Conservation (phyloP, 495 filamentous ascomycete genomes). For the Daldinia concentrica region DNA sequence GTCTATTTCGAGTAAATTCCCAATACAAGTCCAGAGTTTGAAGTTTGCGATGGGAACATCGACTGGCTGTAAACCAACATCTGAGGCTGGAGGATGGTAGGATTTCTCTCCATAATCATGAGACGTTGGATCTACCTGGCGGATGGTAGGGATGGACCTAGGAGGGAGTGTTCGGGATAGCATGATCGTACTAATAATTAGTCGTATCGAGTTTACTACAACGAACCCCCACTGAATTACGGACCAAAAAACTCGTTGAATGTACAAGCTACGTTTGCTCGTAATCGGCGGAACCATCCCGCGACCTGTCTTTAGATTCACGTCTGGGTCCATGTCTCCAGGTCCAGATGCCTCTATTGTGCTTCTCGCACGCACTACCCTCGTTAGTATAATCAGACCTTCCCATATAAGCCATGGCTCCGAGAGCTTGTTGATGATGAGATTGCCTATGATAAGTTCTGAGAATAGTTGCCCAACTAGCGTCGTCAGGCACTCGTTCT, state of each 20-base stretch:
- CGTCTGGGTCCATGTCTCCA: slow-evolving; percentile 34
- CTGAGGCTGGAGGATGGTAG: slow-evolving; percentile 15
- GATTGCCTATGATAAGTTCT: slow-evolving; percentile 82
- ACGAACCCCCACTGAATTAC: slow-evolving; percentile 75
- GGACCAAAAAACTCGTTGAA: slow-evolving; percentile 69
- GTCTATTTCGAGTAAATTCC: slow-evolving; percentile 73
- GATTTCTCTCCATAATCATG: slow-evolving; percentile 21
- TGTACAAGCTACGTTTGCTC: slow-evolving; percentile 51
- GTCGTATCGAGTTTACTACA: slow-evolving; percentile 69
- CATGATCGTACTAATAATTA: slow-evolving; percentile 61
- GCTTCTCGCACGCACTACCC: slow-evolving; percentile 35
- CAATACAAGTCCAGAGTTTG: slow-evolving; percentile 73
- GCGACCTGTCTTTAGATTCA: slow-evolving; percentile 41
- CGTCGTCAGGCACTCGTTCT: slow-evolving; percentile 82
- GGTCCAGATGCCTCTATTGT: slow-evolving; percentile 17
- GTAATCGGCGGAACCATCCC: slow-evolving; percentile 25
- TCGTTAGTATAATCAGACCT: slow-evolving; percentile 67
- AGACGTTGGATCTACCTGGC: slow-evolving; percentile 19
- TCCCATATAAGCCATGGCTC: slow-evolving; percentile 90
- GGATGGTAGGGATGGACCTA: slow-evolving; percentile 28
- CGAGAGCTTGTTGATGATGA: slow-evolving; percentile 77
- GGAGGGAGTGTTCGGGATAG: slow-evolving; percentile 63
- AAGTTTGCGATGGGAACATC: slow-evolving; percentile 79
- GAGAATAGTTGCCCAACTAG: slow-evolving; percentile 86
- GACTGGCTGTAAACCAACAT: slow-evolving; percentile 43